Evolutionary conservation across 306 rosid genomes (phyloP).

Genomic region (Ormosia emarginata): DNA sequence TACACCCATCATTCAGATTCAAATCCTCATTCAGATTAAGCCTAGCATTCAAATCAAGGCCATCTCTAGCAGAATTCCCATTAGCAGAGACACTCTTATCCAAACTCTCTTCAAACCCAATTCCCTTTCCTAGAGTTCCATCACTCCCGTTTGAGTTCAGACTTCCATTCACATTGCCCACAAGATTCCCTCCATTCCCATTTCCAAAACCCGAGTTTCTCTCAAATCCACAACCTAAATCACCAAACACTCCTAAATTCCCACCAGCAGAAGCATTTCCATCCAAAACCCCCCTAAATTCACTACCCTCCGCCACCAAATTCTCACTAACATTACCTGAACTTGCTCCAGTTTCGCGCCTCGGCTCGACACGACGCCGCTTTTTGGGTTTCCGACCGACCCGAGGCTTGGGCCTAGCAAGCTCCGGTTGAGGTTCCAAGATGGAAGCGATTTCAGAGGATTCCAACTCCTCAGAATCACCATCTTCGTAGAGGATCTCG

Average conservation of each 20-base stretch:
- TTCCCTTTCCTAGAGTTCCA: conserved; percentile 24
- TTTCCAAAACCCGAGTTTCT: conserved; percentile 17
- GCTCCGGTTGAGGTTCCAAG: conserved; percentile 31
- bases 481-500: conserved; percentile 60
- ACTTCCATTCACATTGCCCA: conserved; percentile 32
- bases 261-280: conserved; percentile 19
- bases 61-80: conserved; percentile 46
- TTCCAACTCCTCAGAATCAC: conserved; percentile 66
- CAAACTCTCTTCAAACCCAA: conserved; percentile 32
- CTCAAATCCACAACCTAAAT: conserved; percentile 28
- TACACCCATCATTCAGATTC: conserved; percentile 45
- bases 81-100: conserved; percentile 26
- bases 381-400: conserved; percentile 72
- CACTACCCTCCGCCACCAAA: conserved; percentile 33
- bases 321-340: conserved; percentile 47
- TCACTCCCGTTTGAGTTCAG: conserved; percentile 16
- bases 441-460: conserved; percentile 44
- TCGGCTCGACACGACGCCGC: conserved; percentile 47
- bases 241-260: conserved; percentile 26
- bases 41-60: conserved; percentile 73
- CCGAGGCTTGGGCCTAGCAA: conserved; percentile 20
- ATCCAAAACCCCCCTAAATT: conserved; percentile 33
- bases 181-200: conserved; percentile 39
- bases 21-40: conserved; percentile 50
- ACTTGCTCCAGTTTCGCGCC: conserved; percentile 18